phyloP scores from a whole-genome alignment of 2,329 filamentous ascomycete species.

The Trichoderma atroviride region DNA sequence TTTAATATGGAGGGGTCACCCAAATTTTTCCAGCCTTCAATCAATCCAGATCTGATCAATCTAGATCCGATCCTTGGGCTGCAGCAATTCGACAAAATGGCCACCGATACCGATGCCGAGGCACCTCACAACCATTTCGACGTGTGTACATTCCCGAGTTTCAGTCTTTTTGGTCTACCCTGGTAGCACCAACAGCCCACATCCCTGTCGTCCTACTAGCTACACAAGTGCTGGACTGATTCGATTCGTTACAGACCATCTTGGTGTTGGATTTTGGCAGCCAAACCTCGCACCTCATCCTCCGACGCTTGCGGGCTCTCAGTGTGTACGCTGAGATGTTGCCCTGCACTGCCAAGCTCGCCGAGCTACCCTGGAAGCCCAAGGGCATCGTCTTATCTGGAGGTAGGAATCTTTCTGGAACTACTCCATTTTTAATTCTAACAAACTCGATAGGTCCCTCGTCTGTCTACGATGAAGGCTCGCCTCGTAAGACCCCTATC shows the following conservation, averaged over 20 bases:
- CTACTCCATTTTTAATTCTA: background rate
- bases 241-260: constrained; percentile 51
- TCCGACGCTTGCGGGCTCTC: constrained; percentile 53
- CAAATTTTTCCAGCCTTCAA: too few relatives aligned
- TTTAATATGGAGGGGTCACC: too few relatives aligned
- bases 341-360: constrained; percentile 79
- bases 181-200: too few relatives aligned
- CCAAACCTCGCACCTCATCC: constrained; percentile 68
- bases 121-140: constrained; percentile 29
- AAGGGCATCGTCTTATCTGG: constrained; percentile 71
- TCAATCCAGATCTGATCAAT: too few relatives aligned
- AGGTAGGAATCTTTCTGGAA: background rate
- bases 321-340: constrained; percentile 63
- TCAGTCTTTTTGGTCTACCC: too few relatives aligned
- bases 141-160: too few relatives aligned
- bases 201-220: too few relatives aligned
- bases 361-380: constrained; percentile 75
- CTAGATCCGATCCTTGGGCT: too few relatives aligned
- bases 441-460: constrained; percentile 42
- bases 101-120: constrained; percentile 19
- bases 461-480: constrained; percentile 73
- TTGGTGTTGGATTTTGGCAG: constrained; percentile 39
- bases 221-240: too few relatives aligned
- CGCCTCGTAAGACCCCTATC: constrained; percentile 47
- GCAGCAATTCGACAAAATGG: background rate